Percentiles rank a stretch among this genome's conserved stretches.
These are phyloP conservation scores for Aureococcus anophagefferens DNA, from an alignment of 108 stramenopile species.

Conservation along the genomic window DNA sequence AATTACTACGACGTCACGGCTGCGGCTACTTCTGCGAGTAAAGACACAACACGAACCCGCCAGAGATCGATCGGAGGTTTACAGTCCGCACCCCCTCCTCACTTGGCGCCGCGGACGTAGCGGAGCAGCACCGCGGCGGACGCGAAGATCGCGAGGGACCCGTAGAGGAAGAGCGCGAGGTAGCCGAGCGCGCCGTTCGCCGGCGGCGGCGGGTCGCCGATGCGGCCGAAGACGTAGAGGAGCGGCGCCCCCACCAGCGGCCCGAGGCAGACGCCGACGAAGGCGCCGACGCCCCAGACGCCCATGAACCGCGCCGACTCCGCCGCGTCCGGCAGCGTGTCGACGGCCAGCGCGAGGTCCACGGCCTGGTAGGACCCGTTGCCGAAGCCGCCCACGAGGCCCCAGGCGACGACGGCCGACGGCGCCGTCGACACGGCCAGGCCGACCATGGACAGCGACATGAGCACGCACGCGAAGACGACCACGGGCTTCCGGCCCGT, in stretches of 20 bases:
- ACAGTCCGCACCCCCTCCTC: too few species aligned
- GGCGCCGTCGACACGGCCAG: background rate
- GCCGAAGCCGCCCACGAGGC: constrained; percentile 7
- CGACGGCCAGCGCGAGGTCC: constrained; percentile 11
- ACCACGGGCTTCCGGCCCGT: constrained; percentile 3
- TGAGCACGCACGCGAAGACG: constrained; percentile 5
- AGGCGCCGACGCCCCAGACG: constrained; percentile 18
- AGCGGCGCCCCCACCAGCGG: constrained; percentile 7
- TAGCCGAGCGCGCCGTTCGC: too few species aligned
- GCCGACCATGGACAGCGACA: constrained; percentile 7
- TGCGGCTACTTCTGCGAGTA: too few species aligned
- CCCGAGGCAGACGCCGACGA: constrained; percentile 6
- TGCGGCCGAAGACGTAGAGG: constrained; percentile 6
- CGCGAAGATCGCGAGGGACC: too few species aligned
- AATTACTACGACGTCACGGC: too few species aligned
- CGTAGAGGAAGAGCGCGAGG: too few species aligned
- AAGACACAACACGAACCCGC: too few species aligned
- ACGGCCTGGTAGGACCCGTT: constrained; percentile 15
- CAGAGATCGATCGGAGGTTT: too few species aligned
- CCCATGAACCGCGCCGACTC: constrained; percentile 11
- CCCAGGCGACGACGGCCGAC: constrained; percentile 1
- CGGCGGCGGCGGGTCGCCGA: background rate
- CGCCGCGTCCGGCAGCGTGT: constrained; percentile 2
- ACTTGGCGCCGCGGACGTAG: too few species aligned
- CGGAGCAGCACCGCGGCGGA: too few species aligned